A percentile compares a stretch with the other conserved stretches of the same genome.
Conservation (phyloP, 192 early-diverging fungal genomes). For the Coemansia asiatica region DNA sequence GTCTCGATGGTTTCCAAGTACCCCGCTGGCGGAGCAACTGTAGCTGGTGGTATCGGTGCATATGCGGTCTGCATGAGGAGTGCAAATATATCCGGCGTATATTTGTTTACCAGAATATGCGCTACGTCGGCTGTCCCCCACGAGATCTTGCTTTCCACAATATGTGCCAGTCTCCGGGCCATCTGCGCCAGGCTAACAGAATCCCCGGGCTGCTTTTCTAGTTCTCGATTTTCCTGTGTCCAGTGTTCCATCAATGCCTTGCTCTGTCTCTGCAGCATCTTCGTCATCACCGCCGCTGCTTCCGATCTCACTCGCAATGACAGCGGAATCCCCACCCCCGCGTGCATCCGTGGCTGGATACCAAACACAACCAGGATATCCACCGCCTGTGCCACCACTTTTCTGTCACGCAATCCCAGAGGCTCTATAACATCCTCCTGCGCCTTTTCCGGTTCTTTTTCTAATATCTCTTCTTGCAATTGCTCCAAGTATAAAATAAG, state of each 20-base stretch:
- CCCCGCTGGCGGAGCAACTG: slow-evolving; percentile 15
- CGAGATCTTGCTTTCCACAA: slow-evolving; percentile 11
- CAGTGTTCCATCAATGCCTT: background rate
- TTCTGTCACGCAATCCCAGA: slow-evolving; percentile 40
- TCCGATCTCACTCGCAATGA: slow-evolving; percentile 61
- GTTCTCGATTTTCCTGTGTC: background rate
- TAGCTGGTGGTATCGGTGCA: slow-evolving; percentile 53
- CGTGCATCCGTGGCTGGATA: slow-evolving; percentile 64
- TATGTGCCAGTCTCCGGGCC: slow-evolving; percentile 7
- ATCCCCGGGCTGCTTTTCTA: background rate
- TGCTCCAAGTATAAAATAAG: slow-evolving; percentile 16
- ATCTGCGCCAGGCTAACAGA: slow-evolving; percentile 13
- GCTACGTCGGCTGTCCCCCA: slow-evolving; percentile 59
- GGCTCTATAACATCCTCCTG: slow-evolving; percentile 3
- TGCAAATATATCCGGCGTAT: slow-evolving; percentile 67
- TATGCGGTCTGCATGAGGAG: slow-evolving; percentile 69
- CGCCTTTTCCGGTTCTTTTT: background rate
- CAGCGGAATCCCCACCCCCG: slow-evolving; percentile 69
- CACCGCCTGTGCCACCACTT: slow-evolving; percentile 34
- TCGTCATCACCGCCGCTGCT: slow-evolving; percentile 19
- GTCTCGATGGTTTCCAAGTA: slow-evolving; percentile 44
- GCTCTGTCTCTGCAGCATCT: slow-evolving; percentile 13
- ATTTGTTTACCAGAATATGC: slow-evolving; percentile 57
- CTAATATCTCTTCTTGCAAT: slow-evolving; percentile 23
- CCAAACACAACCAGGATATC: slow-evolving; percentile 44